Base-by-base conservation (phyloP, 2,329 filamentous ascomycete genomes). In the Claviceps paspali region DNA sequence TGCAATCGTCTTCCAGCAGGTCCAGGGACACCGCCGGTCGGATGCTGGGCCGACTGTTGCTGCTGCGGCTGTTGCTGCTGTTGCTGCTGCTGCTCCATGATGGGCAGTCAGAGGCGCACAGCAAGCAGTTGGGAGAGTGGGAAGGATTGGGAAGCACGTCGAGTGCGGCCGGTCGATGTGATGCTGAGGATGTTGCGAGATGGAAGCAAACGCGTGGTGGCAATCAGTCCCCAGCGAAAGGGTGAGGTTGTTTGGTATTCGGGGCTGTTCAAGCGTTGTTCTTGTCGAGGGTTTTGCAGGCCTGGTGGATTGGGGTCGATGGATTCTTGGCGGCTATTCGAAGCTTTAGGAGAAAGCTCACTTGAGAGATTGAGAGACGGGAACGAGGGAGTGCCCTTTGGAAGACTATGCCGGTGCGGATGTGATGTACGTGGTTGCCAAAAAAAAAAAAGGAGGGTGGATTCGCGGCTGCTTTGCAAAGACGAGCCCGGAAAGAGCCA, bases 1-100 rank as follows among this genome's bases (percentile, higher is more conserved):
- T 96, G 87, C 59, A 96, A 76, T 59, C 87, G 81, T 57, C 88
- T 86, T 55, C 86, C 86, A 57, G 79, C 65, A 53, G 84, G 83
- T 50, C 85, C 86, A 57, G 67, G 67, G 42, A 76, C 70, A 52
- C 72, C 72, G 54, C 68, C 68, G 47, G 65, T 52, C 53, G 63
- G 62, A 52, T 63, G 63, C 54, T 63, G 64, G 51, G 64, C 62
- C 44, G 57, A 56, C 43, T 55, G 60, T 53, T 61, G 63, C 42
- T 61, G 59, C 47, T 58, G 60, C 28, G 15, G 30, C 30, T 18
- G 19, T n/a, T 32, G 71, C 60, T 78, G 70, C 55, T 77, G 57
- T 57, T 76, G 76, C 55, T 49, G 52, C 47, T 62, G 57, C 52
- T 64, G 61, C 51, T 63, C 77, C 78, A 82, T 82, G 57, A 48